Conservation (phyloP, 2,329 filamentous ascomycete species). For the Nannizziopsis arthrosporioides region DNA sequence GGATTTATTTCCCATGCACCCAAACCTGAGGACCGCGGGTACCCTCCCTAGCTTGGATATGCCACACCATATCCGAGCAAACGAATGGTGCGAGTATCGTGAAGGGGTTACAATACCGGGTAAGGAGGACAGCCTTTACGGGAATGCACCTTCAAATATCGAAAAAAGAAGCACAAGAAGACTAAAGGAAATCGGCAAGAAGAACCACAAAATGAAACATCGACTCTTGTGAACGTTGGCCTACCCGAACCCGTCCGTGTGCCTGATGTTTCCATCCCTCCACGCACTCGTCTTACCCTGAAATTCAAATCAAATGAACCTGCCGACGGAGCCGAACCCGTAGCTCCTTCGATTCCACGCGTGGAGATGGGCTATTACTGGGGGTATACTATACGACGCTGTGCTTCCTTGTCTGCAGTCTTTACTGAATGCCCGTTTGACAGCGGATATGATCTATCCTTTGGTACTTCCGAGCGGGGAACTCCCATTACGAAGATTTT, state of each 20-base stretch:
- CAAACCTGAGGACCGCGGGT: conserved; percentile 62
- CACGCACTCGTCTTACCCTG: conserved; percentile 62
- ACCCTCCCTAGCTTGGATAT: conserved; percentile 68
- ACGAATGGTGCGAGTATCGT: conserved; percentile 68
- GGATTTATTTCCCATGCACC: conserved; percentile 63
- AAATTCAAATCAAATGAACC: conserved; percentile 44
- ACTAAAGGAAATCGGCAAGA: conserved; percentile 17
- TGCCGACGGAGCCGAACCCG: conserved; percentile 42
- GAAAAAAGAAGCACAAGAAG: conserved; percentile 29
- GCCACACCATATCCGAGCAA: conserved; percentile 65
- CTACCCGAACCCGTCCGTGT: conserved; percentile 42
- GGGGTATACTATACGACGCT: conserved; percentile 63
- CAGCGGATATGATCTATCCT: conserved; percentile 67
- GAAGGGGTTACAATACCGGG: conserved; percentile 58
- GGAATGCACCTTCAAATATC: conserved; percentile 5
- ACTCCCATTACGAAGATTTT: conserved; percentile 32
- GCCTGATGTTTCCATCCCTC: conserved; percentile 47
- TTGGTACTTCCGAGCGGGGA: conserved; percentile 74
- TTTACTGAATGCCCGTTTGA: conserved; percentile 67
- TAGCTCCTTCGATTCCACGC: conserved; percentile 57
- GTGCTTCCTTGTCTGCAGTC: conserved; percentile 54
- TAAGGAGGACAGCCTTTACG: conserved; percentile 41
- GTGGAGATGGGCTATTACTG: conserved; percentile 74
- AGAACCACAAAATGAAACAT: conserved; percentile 1
- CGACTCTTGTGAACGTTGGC: conserved; percentile 41